These are phyloP conservation scores for Ajuga chamaepitys DNA, from an alignment of 257 asterid genomes.

Conservation along the genomic window DNA sequence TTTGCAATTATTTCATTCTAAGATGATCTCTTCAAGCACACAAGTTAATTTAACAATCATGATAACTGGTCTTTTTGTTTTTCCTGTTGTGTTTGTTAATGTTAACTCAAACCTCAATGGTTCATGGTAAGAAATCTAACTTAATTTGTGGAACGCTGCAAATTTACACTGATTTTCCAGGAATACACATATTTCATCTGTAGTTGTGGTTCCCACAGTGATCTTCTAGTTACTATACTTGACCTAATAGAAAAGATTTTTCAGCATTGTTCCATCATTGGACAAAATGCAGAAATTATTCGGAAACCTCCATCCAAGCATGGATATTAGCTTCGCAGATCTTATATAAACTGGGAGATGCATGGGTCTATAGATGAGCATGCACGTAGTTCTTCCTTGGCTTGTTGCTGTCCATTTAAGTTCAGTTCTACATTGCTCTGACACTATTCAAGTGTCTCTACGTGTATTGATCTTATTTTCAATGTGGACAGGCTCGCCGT, in stretches of 20 bases:
- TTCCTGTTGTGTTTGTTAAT: neutral
- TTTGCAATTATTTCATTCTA: neutral
- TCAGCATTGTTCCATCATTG: neutral
- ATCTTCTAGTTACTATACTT: neutral
- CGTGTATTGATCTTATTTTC: neutral
- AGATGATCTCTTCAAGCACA: neutral
- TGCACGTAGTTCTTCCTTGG: neutral
- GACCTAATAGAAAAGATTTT: neutral
- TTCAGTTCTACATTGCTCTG: neutral
- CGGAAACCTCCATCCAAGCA: neutral
- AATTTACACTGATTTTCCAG: neutral
- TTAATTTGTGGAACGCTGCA: neutral
- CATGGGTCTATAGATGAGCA: neutral
- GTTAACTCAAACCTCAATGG: neutral
- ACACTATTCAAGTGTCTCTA: neutral
- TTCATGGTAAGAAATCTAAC: neutral
- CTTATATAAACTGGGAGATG: neutral
- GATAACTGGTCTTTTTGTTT: neutral
- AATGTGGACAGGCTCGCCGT: slow-evolving; percentile 66
- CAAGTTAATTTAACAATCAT: neutral
- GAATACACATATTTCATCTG: neutral
- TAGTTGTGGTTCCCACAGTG: neutral
- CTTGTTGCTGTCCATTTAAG: neutral
- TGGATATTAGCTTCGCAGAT: neutral
- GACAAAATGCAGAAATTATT: neutral